Evolutionary conservation across 2,329 filamentous ascomycete genomes (phyloP).

Genomic region (Ophiostoma sp.): DNA sequence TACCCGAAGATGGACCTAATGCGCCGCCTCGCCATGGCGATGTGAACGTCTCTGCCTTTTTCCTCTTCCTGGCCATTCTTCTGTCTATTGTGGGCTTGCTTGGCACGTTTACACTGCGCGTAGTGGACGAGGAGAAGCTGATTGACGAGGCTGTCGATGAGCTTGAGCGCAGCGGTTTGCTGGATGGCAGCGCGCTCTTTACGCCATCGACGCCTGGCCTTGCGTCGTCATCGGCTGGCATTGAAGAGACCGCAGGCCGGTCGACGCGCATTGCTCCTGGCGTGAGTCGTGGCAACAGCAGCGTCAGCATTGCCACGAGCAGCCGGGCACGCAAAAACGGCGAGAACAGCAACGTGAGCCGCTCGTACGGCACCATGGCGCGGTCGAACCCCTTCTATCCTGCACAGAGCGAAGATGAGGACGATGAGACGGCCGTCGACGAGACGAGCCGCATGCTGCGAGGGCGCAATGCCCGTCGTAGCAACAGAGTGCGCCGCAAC

Average conservation of each 20-base stretch:
- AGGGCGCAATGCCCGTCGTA: not conserved
- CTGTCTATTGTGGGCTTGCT: conserved; percentile 69
- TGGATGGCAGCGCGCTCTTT: conserved; percentile 75
- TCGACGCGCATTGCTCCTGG: conserved; percentile 27
- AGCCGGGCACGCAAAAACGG: not conserved
- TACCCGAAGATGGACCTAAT: conserved; percentile 53
- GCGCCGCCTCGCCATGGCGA: conserved; percentile 50
- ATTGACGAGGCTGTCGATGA: conserved; percentile 90
- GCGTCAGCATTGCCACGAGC: conserved; percentile 15
- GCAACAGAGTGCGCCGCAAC: not conserved
- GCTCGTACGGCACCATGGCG: conserved; percentile 28
- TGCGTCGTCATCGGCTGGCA: not conserved
- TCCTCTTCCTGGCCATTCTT: conserved; percentile 77
- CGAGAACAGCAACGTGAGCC: not conserved
- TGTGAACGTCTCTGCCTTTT: conserved; percentile 79
- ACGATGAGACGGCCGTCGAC: conserved; percentile 17
- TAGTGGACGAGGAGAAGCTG: conserved; percentile 82
- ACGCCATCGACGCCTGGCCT: conserved; percentile 48
- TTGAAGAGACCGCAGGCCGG: conserved; percentile 4
- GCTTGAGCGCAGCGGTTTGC: conserved; percentile 81
- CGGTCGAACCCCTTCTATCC: conserved; percentile 24
- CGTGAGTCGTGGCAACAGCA: conserved; percentile 18
- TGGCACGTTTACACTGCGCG: conserved; percentile 70
- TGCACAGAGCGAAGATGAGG: conserved; percentile 24
- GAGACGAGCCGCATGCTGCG: conserved; percentile 22